Evolutionary conservation across 176 grass and related monocot species (phyloP).

Genomic region (Cocos nucifera): DNA sequence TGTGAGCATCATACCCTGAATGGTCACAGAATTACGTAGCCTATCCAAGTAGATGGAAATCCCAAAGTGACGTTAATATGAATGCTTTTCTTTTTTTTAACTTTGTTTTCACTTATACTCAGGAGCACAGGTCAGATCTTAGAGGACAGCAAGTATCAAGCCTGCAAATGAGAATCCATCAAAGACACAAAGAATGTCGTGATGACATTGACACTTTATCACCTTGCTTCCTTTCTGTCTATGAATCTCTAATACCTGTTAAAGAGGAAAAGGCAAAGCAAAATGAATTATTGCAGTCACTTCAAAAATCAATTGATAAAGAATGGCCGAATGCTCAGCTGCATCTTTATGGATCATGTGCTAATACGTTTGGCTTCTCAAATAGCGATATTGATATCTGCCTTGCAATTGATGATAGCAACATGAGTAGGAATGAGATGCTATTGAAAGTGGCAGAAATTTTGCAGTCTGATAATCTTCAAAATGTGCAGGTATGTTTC

Average conservation of each 20-base stretch:
- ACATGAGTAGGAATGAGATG: neutral
- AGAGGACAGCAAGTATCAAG: neutral
- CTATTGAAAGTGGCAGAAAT: constrained; percentile 35
- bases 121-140: neutral
- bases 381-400: constrained; percentile 52
- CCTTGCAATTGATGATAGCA: constrained; percentile 26
- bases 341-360: constrained; percentile 60
- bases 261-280: constrained; percentile 32
- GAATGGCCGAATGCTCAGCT: constrained; percentile 43
- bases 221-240: constrained; percentile 24
- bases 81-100: neutral
- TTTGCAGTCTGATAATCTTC: constrained; percentile 17
- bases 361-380: constrained; percentile 42
- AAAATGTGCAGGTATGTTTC: constrained; percentile 40
- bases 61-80: neutral
- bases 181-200: constrained; percentile 25
- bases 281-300: constrained; percentile 28
- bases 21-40: too few relatives aligned
- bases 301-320: constrained; percentile 21
- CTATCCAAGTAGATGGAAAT: neutral
- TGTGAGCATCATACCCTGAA: too few relatives aligned
- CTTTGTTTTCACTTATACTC: neutral
- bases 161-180: neutral
- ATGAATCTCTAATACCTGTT: constrained; percentile 35
- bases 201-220: constrained; percentile 23